Conservation (phyloP, 768 basidiomycete species). For the Favolaschia claudopus region DNA sequence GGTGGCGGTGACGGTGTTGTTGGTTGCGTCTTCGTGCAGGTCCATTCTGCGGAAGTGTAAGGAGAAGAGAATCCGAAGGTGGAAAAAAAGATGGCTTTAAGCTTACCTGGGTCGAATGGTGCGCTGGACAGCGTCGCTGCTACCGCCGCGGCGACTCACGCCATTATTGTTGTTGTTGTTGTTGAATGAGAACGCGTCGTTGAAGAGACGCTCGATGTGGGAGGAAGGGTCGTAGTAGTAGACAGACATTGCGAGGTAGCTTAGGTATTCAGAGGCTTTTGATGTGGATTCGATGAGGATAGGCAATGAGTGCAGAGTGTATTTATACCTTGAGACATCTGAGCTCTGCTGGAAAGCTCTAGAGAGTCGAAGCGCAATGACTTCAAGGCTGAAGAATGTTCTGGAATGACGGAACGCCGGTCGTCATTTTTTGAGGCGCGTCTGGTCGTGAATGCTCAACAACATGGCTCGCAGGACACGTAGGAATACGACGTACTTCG, state of each 20-base stretch:
- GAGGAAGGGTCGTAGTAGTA: conserved; percentile 54
- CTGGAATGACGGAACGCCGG: no score
- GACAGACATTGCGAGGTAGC: conserved; percentile 30
- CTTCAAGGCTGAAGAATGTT: no score
- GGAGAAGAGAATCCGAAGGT: background rate
- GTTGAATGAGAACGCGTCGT: conserved; percentile 38
- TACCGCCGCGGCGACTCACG: no score
- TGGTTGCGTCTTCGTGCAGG: conserved; percentile 56
- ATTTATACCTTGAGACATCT: conserved; percentile 8
- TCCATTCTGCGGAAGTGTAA: conserved; percentile 52
- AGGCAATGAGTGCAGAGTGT: background rate
- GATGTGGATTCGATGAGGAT: background rate
- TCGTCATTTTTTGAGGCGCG: no score
- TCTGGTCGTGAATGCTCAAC: no score
- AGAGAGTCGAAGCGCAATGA: no score
- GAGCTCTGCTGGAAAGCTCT: no score
- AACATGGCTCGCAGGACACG: no score
- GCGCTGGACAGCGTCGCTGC: conserved; percentile 18
- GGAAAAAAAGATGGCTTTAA: background rate
- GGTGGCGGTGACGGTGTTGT: conserved; percentile 61
- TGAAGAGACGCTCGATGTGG: conserved; percentile 55
- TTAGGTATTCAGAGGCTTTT: background rate
- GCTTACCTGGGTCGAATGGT: conserved; percentile 43
- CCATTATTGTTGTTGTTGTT: conserved; percentile 18
- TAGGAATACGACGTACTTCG: no score